Evolutionary conservation across 257 asterid species (phyloP), one percentile per base, ranked within the genome.

Genomic region (Hygrophila difformis): DNA sequence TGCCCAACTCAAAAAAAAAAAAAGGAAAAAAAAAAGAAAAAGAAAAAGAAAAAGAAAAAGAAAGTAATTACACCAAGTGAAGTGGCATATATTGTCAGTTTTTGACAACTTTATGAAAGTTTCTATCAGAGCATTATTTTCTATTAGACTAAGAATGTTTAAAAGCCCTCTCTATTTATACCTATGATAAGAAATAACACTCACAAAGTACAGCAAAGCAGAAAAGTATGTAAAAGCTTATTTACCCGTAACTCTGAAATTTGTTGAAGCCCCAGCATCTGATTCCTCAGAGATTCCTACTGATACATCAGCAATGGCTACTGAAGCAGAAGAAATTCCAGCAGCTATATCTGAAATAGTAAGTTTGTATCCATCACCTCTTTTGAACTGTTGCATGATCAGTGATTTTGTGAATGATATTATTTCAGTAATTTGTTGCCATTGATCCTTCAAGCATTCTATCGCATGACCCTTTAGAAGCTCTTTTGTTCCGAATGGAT

Each of bases 81-180:
- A 63, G 79, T 73, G 82, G 82, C 79, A 65, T 3, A 55, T 59
- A 67, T 76, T 73, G 81, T 70, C 86, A 63, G 59, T 66, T 73
- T 63, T 57, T 45, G 79, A 58, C 58, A 39, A 57, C 79, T 72
- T 73, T 58, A 40, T 57, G 64, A 57, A 46, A 26, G 60, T 53
- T 61, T 33, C 67, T 59, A 57, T 68, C 77, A 46, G 13, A 44
- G 15, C 49, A 71, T 68, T 60, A 52, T 38, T 54, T 58, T 12
- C 55, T n/a, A 60, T 62, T 75, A 63, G 55, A 67, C 62, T 33
- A 45, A 38, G 15, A 49, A 44, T 56, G 31, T 57, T 66, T 31
- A 37, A 1, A 60, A 26, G 31, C 31, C 31, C 59, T 44, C 56
- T 51, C 50, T 48, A 50, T 40, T 49, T 53, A 59, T 55, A 56